Evolutionary conservation across 1,139 yeast genomes (phyloP).

Genomic region (Blastobotrys capitulatus): DNA sequence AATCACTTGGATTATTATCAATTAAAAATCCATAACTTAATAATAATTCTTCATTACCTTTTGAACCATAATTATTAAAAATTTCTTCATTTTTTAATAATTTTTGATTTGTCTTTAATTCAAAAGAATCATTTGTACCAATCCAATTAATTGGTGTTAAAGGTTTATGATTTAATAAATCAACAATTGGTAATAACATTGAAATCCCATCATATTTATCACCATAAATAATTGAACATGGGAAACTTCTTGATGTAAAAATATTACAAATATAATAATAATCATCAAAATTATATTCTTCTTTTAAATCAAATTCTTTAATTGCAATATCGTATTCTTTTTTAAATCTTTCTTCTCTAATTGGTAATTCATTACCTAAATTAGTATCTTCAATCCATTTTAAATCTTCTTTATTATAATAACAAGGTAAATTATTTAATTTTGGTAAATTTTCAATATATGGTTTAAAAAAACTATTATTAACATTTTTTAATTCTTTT

Average conservation of each 20-base stretch:
- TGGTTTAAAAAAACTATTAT: slow-evolving; percentile 33
- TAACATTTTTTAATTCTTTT: slow-evolving; percentile 18
- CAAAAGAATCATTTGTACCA: slow-evolving; percentile 25
- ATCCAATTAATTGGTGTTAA: slow-evolving; percentile 62
- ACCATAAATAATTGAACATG: slow-evolving; percentile 44
- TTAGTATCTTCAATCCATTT: slow-evolving; percentile 58
- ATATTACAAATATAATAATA: slow-evolving; percentile 73
- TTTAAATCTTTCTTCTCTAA: slow-evolving; percentile 26
- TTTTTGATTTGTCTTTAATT: slow-evolving; percentile 25
- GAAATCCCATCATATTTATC: slow-evolving; percentile 3
- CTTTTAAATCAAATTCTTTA: slow-evolving; percentile 12
- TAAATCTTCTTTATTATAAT: slow-evolving; percentile 53
- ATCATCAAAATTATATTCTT: slow-evolving; percentile 28
- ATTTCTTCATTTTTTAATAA: slow-evolving; percentile 43
- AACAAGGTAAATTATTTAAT: slow-evolving; percentile 51
- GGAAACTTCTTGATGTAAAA: slow-evolving; percentile 74
- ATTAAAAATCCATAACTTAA: slow-evolving; percentile 63
- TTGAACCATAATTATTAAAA: slow-evolving; percentile 79
- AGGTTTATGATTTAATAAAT: slow-evolving; percentile 67
- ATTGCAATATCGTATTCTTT: slow-evolving; percentile 26
- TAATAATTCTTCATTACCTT: slow-evolving; percentile 71
- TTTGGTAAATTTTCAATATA: slow-evolving; percentile 59
- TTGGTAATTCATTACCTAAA: slow-evolving; percentile 34
- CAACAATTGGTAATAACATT: slow-evolving; percentile 73
- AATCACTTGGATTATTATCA: slow-evolving; percentile 55